Evolutionary conservation across 345 rosid species (phyloP).

Genomic region (Jatropha curcas): DNA sequence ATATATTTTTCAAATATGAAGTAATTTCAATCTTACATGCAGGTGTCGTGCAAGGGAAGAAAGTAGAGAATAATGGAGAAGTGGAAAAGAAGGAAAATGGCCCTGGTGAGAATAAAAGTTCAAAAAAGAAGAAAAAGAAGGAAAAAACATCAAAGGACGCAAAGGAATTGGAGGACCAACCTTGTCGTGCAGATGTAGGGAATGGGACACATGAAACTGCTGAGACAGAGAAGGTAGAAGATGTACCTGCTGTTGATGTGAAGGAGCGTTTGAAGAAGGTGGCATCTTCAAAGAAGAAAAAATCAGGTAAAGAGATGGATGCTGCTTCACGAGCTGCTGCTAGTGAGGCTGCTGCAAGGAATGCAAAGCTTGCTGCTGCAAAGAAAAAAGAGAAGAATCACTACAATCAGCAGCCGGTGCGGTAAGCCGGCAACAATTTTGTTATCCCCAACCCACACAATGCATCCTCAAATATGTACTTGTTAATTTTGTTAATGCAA

Average conservation of each 20-base stretch:
- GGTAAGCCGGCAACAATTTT: constrained; percentile 36
- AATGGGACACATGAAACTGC: constrained; percentile 31
- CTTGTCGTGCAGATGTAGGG: constrained; percentile 30
- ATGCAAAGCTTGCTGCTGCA: constrained; percentile 71
- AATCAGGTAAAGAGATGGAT: constrained; percentile 72
- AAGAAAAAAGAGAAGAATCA: constrained; percentile 91
- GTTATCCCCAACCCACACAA: too few relatives aligned
- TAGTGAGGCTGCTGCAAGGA: constrained; percentile 70
- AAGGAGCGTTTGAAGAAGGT: constrained; percentile 69
- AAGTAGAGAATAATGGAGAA: constrained; percentile 20
- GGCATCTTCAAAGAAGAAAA: constrained; percentile 67
- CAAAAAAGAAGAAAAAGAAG: constrained; percentile 78
- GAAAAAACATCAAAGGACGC: constrained; percentile 55
- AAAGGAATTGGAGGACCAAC: constrained; percentile 54
- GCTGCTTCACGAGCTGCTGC: constrained; percentile 72
- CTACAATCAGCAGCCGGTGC: constrained; percentile 75
- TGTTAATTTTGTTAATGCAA: constrained; percentile 28
- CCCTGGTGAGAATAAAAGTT: constrained; percentile 58
- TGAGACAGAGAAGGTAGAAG: constrained; percentile 40
- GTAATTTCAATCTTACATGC: background rate
- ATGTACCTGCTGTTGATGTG: constrained; percentile 46
- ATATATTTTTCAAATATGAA: background rate
- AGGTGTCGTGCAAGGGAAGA: background rate
- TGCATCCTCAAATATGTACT: constrained; percentile 24
- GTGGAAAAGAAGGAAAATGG: constrained; percentile 59